phyloP scores from a whole-genome alignment of 495 filamentous ascomycete species.

The Hamigera avellanea region DNA sequence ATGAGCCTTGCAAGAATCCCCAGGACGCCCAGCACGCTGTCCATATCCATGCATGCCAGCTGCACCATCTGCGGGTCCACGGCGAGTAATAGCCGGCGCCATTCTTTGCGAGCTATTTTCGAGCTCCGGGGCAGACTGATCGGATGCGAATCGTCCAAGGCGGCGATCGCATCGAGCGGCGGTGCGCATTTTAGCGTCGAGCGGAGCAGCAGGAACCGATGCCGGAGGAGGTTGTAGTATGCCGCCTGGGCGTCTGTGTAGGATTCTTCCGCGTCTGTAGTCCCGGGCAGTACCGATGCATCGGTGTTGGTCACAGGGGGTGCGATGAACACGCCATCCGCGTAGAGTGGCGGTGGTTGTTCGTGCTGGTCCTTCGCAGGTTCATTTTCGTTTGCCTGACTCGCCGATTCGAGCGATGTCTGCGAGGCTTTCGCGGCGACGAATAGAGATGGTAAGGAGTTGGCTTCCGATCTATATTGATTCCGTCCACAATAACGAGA shows the following conservation, averaged over 20 bases:
- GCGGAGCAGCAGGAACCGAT: slow-evolving; percentile 49
- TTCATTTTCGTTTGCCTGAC: background rate
- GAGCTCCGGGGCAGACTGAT: slow-evolving; percentile 39
- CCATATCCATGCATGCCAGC: slow-evolving; percentile 55
- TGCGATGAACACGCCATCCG: slow-evolving; percentile 22
- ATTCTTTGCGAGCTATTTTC: slow-evolving; percentile 29
- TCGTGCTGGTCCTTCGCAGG: background rate
- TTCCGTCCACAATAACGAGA: slow-evolving; percentile 1
- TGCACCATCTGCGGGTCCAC: slow-evolving; percentile 56
- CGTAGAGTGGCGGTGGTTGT: too few relatives aligned
- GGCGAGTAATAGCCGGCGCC: slow-evolving; percentile 37
- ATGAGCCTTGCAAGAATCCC: slow-evolving; percentile 26
- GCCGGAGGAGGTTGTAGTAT: slow-evolving; percentile 52
- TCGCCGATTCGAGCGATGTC: background rate
- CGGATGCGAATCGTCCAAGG: slow-evolving; percentile 45
- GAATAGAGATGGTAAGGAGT: slow-evolving; percentile 53
- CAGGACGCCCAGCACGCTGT: slow-evolving; percentile 42
- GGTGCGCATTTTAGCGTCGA: slow-evolving; percentile 43
- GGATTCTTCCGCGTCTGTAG: slow-evolving; percentile 10
- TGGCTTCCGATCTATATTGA: slow-evolving; percentile 62
- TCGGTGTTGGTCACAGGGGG: slow-evolving; percentile 18
- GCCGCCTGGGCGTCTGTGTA: slow-evolving; percentile 40
- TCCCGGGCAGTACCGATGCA: slow-evolving; percentile 6
- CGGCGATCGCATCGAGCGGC: slow-evolving; percentile 31
- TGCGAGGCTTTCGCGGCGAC: slow-evolving; percentile 20